Evolutionary conservation across 352 stramenopile genomes (phyloP).

Genomic region (Plasmopara halstedii): DNA sequence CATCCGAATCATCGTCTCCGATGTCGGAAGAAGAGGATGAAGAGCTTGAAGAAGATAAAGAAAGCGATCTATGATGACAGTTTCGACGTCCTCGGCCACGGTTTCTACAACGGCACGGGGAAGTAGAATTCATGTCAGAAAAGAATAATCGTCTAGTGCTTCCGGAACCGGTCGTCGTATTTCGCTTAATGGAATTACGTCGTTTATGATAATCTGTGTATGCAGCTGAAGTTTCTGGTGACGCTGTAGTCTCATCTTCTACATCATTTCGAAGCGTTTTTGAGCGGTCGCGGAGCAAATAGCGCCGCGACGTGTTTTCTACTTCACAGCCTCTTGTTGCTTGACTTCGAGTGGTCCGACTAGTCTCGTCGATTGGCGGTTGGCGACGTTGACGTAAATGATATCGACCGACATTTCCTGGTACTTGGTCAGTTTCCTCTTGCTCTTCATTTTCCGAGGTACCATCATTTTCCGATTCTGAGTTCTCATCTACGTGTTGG

Average conservation of each 20-base stretch:
- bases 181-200: conserved; percentile 24
- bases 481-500: conserved; percentile 20
- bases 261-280: conserved; percentile 43
- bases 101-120: conserved; percentile 12
- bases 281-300: conserved; percentile 62
- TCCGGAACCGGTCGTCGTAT: conserved; percentile 12
- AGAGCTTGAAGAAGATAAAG: conserved; percentile 30
- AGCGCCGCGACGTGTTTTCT: conserved; percentile 27
- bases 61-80: conserved; percentile 31
- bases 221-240: conserved; percentile 25
- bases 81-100: conserved; percentile 13
- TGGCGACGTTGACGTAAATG: conserved; percentile 27
- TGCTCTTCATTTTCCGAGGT: conserved; percentile 23
- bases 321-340: conserved; percentile 11
- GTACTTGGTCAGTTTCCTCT: conserved; percentile 21
- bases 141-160: conserved; percentile 25
- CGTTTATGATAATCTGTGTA: conserved; percentile 70
- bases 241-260: conserved; percentile 22
- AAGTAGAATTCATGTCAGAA: conserved; percentile 20
- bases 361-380: conserved; percentile 3
- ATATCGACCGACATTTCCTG: conserved; percentile 34
- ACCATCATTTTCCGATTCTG: conserved; percentile 25
- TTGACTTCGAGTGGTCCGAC: conserved; percentile 19
- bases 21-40: conserved; percentile 40
- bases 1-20: conserved; percentile 57